phyloP scores from a whole-genome alignment of 2,329 filamentous ascomycete genomes.

The Colletotrichum sansevieriae region DNA sequence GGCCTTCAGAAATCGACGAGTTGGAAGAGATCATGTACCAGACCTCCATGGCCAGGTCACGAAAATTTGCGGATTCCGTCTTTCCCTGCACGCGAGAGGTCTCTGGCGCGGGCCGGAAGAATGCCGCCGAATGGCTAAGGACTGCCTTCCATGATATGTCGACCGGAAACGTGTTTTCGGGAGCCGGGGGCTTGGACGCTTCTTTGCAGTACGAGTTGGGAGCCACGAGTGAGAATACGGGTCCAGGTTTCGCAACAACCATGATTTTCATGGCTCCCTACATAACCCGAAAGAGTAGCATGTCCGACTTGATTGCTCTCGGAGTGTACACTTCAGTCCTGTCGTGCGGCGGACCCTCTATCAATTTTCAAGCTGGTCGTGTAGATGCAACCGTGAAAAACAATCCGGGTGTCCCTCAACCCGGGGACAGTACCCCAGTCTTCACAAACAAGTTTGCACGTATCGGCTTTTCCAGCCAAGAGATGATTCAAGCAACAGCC shows the following conservation, averaged over 20 bases:
- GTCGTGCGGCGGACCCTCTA: constrained; percentile 68
- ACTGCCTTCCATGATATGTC: constrained; percentile 74
- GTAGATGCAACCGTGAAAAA: constrained; percentile 65
- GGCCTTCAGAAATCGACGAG: constrained; percentile 71
- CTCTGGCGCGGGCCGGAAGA: constrained; percentile 66
- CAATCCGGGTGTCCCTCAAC: constrained; percentile 65
- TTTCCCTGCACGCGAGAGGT: constrained; percentile 68
- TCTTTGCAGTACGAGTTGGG: constrained; percentile 71
- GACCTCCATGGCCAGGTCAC: constrained; percentile 65
- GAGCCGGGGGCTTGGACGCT: constrained; percentile 68
- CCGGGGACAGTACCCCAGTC: constrained; percentile 65
- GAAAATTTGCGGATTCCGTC: constrained; percentile 68
- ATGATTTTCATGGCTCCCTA: constrained; percentile 67
- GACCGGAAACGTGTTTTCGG: constrained; percentile 62
- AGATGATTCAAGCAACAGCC: constrained; percentile 72
- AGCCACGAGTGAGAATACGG: constrained; percentile 66
- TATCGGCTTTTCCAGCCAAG: constrained; percentile 67
- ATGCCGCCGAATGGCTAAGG: constrained; percentile 72
- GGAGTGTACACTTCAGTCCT: constrained; percentile 70
- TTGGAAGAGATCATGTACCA: constrained; percentile 75
- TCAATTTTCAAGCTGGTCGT: constrained; percentile 67
- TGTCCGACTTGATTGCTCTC: constrained; percentile 70
- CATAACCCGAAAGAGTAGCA: constrained; percentile 62
- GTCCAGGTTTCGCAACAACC: constrained; percentile 66
- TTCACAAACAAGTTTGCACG: constrained; percentile 68